Evolutionary conservation across 345 rosid genomes (phyloP).

Genomic region (Eucalyptus cloeziana): DNA sequence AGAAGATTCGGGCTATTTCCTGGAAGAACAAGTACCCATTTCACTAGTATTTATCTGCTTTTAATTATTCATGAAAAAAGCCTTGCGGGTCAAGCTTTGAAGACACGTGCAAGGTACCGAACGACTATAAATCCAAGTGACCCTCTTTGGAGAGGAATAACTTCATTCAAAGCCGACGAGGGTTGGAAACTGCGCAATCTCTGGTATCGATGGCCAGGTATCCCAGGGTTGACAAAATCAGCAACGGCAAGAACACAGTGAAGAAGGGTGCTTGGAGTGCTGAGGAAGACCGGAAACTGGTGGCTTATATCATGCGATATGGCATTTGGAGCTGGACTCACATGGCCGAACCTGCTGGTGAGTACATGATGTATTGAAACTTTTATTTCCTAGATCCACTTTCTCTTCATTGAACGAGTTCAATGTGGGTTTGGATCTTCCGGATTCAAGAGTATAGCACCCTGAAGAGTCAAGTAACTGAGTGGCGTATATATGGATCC

Average conservation of each 20-base stretch:
- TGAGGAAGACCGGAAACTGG: not conserved
- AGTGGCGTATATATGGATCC: not conserved
- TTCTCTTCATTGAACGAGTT: not conserved
- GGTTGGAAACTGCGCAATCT: not conserved
- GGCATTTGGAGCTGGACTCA: conserved; percentile 6
- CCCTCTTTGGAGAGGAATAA: not conserved
- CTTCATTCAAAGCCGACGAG: not conserved
- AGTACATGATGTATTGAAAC: not conserved
- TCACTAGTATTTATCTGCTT: not conserved
- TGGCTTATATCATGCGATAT: not conserved
- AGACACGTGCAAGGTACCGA: not conserved
- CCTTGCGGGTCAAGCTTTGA: not conserved
- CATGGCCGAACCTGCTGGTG: not conserved
- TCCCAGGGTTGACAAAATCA: not conserved
- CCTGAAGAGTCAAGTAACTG: not conserved
- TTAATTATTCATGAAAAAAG: not conserved
- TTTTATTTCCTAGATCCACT: not conserved
- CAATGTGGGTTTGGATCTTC: not conserved
- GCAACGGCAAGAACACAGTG: not conserved
- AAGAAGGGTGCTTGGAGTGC: conserved; percentile 1
- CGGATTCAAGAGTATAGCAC: not conserved
- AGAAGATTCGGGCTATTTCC: not conserved
- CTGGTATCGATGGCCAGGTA: not conserved
- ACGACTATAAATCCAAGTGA: not conserved
- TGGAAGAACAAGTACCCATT: not conserved